phyloP scores from a whole-genome alignment of 768 basidiomycete genomes.

The Termitomyces sp. region DNA sequence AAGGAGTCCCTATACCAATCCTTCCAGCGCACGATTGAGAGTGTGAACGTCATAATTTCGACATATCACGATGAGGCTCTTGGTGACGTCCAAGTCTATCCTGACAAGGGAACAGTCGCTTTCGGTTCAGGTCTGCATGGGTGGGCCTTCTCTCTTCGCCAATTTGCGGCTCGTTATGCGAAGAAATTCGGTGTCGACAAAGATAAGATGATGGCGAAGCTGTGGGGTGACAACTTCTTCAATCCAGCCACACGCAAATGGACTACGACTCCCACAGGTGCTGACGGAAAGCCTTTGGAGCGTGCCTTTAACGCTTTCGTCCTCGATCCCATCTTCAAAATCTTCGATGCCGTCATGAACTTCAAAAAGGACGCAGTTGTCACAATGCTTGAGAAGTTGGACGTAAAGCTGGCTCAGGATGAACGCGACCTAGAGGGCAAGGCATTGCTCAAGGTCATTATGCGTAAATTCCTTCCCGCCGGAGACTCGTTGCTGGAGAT shows the following conservation, averaged over 20 bases:
- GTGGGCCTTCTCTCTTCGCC: constrained; percentile 98
- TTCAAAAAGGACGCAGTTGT: constrained; percentile 89
- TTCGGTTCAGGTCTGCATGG: constrained; percentile 99
- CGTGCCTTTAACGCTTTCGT: constrained; percentile 99
- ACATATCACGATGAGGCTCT: constrained; percentile 93
- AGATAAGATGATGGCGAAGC: constrained; percentile 95
- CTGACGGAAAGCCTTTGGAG: constrained; percentile 88
- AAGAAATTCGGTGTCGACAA: constrained; percentile 99
- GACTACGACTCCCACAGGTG: constrained; percentile 70
- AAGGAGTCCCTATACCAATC: constrained; percentile 98
- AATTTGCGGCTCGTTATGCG: constrained; percentile 90
- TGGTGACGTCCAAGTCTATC: constrained; percentile 98
- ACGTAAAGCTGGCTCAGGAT: constrained; percentile 79
- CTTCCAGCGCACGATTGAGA: constrained; percentile 96
- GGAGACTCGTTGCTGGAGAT: constrained; percentile 99
- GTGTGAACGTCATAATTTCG: constrained; percentile 96
- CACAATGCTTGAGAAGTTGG: constrained; percentile 93
- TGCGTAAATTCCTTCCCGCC: constrained; percentile 99
- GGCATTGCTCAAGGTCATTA: constrained; percentile 91
- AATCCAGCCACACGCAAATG: constrained; percentile 96
- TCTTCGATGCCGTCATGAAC: constrained; percentile 99
- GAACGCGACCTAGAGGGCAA: constrained; percentile 96
- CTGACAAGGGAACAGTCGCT: constrained; percentile 96
- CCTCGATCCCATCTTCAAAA: constrained; percentile 97
- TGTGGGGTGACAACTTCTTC: constrained; percentile 99